A percentile compares a stretch with the other conserved stretches of the same genome.
These are phyloP conservation scores for Exophiala xenobiotica DNA, from an alignment of 2,329 filamentous ascomycete genomes.

Conservation along the genomic window DNA sequence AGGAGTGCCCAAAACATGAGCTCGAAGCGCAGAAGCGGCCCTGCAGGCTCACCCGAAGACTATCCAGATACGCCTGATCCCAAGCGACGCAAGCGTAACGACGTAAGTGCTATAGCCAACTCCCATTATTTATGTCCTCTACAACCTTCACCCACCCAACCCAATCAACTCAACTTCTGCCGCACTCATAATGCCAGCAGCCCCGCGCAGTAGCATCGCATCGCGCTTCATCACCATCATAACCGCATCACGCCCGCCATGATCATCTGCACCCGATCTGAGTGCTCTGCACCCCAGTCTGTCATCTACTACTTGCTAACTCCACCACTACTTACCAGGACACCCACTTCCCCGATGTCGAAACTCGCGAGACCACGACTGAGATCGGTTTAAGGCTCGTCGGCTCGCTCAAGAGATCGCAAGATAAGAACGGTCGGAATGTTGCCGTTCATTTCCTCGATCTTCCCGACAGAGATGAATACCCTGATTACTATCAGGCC, in stretches of 20 bases:
- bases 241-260: slow-evolving; percentile 6
- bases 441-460: slow-evolving; percentile 75
- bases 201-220: slow-evolving; percentile 5
- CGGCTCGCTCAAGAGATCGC: slow-evolving; percentile 70
- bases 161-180: slow-evolving; percentile 10
- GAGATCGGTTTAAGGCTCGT: slow-evolving; percentile 71
- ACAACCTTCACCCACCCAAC: slow-evolving; percentile 14
- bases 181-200: not conserved
- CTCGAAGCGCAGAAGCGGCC: slow-evolving; percentile 57
- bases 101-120: slow-evolving; percentile 26
- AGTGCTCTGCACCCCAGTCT: slow-evolving; percentile 4
- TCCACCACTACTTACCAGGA: slow-evolving; percentile 20
- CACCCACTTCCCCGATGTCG: slow-evolving; percentile 38
- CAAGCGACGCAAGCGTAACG: slow-evolving; percentile 45
- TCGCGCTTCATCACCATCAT: slow-evolving; percentile 9
- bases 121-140: slow-evolving; percentile 12
- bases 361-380: slow-evolving; percentile 68
- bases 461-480: slow-evolving; percentile 57
- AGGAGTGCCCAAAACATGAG: slow-evolving; percentile 35
- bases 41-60: slow-evolving; percentile 48
- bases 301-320: slow-evolving; percentile 12
- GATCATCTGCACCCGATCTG: not conserved
- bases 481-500: slow-evolving; percentile 71
- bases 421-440: slow-evolving; percentile 76
- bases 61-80: slow-evolving; percentile 51